Base-by-base conservation (phyloP, 2,329 filamentous ascomycete genomes). In the Colletotrichum zoysiae region DNA sequence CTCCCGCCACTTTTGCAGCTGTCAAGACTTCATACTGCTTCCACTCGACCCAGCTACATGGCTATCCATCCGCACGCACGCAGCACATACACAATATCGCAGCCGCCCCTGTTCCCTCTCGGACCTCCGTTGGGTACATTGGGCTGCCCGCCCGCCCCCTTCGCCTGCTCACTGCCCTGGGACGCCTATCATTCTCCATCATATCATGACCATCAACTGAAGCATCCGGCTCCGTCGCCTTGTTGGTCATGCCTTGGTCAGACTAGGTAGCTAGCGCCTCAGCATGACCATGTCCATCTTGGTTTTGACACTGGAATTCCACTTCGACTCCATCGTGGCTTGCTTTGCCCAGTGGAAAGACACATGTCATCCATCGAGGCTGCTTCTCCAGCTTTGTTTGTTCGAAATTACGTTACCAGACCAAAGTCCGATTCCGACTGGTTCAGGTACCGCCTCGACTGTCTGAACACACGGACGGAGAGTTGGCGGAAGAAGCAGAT, bases 61-160 rank as follows among this genome's bases (percentile, higher is more conserved):
- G 18, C 46, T 38, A 55, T 14, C 48, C 40, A 38, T n/a, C n/a
- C n/a, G n/a, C n/a, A n/a, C n/a, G n/a, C 63, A 48, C n/a, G 9
- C 51, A 42, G 14, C 57, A 61, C 61, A 71, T 57, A 56, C 51
- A 62, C 61, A 50, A 73, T 58, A 65, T 71, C 70, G 42, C n/a
- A n/a, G n/a, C 60, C 48, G 53, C 67, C 67, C 56, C 67, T 44
- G 66, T 71, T 67, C 70, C 56, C 50, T 35, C 67, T 70, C 70
- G 70, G 70, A 73, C 70, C 70, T 73, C 70, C 70, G 70, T 73
- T 71, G 56, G 66, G 60, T 57, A 51, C 46, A 26, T 48, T 48
- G 46, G 57, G 14, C 9, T 1, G 20, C 46, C 42, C 38, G 18
- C 26, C 53, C 53, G 50, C 35, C n/a, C n/a, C n/a, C n/a, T 38